Conservation (phyloP, 169 alveolate genomes). For the Cryptosporidium sp. region DNA sequence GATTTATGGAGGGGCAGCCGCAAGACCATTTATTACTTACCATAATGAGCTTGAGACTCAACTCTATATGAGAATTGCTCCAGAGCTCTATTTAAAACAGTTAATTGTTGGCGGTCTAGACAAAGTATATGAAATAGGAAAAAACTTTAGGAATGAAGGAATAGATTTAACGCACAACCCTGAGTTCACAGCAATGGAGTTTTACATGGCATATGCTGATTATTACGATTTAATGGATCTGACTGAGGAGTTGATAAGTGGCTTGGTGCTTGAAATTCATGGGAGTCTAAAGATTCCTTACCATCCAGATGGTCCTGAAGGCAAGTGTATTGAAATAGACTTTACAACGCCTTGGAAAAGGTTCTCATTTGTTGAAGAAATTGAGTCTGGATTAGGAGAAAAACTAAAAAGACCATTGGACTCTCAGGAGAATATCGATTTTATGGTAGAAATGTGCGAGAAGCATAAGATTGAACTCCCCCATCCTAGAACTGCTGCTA, state of each 20-base stretch:
- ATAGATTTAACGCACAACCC: slow-evolving; percentile 98
- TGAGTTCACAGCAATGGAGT: slow-evolving; percentile 99
- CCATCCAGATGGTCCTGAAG: slow-evolving; percentile 96
- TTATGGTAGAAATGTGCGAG: slow-evolving; percentile 83
- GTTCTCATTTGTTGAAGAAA: slow-evolving; percentile 88
- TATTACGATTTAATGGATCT: slow-evolving; percentile 95
- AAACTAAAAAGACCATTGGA: slow-evolving; percentile 83
- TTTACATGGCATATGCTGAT: slow-evolving; percentile 97
- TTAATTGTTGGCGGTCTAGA: slow-evolving; percentile 97
- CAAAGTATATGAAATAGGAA: slow-evolving; percentile 98
- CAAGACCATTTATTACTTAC: slow-evolving; percentile 97
- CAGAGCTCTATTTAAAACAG: slow-evolving; percentile 98
- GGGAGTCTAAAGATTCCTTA: slow-evolving; percentile 94
- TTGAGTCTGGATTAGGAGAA: slow-evolving; percentile 86
- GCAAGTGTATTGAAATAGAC: slow-evolving; percentile 92
- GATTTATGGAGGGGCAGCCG: slow-evolving; percentile 98
- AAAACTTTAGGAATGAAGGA: slow-evolving; percentile 99
- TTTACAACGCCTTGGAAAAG: slow-evolving; percentile 98
- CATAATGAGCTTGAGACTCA: slow-evolving; percentile 97
- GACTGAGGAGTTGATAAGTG: slow-evolving; percentile 95
- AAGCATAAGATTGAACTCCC: slow-evolving; percentile 88
- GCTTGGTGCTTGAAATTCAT: slow-evolving; percentile 86
- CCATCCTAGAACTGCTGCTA: slow-evolving; percentile 88
- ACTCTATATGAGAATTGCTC: slow-evolving; percentile 98
- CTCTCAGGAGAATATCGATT: slow-evolving; percentile 83